Percentiles rank a stretch among this genome's conserved stretches.
These are phyloP conservation scores for Cokeromyces recurvatus DNA, from an alignment of 371 early-diverging fungal species.

Conservation along the genomic window DNA sequence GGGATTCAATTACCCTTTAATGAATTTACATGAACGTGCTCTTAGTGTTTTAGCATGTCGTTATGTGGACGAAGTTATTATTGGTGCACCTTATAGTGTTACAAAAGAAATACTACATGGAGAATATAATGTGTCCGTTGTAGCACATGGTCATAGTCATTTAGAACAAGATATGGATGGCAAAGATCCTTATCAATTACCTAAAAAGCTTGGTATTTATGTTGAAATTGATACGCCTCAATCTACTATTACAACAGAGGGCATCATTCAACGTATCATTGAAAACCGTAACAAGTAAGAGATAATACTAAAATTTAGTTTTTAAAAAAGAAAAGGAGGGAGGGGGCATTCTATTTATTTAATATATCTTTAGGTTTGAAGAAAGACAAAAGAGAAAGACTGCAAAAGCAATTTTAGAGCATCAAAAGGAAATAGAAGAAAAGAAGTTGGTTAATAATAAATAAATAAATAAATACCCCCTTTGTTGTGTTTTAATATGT, in stretches of 20 bases:
- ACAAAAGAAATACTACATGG: slow-evolving; percentile 74
- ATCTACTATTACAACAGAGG: slow-evolving; percentile 74
- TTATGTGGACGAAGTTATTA: slow-evolving; percentile 88
- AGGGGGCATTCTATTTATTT: not conserved
- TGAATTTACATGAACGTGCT: slow-evolving; percentile 93
- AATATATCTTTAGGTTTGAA: slow-evolving; percentile 39
- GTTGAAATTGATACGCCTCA: slow-evolving; percentile 70
- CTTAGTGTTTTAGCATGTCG: slow-evolving; percentile 86
- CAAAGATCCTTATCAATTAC: slow-evolving; percentile 78
- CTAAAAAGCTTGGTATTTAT: slow-evolving; percentile 72
- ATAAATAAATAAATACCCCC: no score
- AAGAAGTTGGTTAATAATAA: no score
- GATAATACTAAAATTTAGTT: not conserved
- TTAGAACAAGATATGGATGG: slow-evolving; percentile 66
- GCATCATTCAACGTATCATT: slow-evolving; percentile 86
- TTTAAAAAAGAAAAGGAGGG: not conserved
- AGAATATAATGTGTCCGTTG: slow-evolving; percentile 78
- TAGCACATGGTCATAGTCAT: slow-evolving; percentile 71
- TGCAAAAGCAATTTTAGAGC: slow-evolving; percentile 62
- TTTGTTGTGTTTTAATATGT: no score
- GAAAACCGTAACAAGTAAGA: slow-evolving; percentile 75
- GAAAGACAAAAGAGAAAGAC: slow-evolving; percentile 75
- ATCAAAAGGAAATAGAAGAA: slow-evolving; percentile 60
- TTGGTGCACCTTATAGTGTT: slow-evolving; percentile 84
- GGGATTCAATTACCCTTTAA: slow-evolving; percentile 85